A percentile compares a stretch with the other conserved stretches of the same genome.
These are phyloP conservation scores for Nymphaea thermarum DNA, from an alignment of 164 flowering plant species.

Conservation along the genomic window DNA sequence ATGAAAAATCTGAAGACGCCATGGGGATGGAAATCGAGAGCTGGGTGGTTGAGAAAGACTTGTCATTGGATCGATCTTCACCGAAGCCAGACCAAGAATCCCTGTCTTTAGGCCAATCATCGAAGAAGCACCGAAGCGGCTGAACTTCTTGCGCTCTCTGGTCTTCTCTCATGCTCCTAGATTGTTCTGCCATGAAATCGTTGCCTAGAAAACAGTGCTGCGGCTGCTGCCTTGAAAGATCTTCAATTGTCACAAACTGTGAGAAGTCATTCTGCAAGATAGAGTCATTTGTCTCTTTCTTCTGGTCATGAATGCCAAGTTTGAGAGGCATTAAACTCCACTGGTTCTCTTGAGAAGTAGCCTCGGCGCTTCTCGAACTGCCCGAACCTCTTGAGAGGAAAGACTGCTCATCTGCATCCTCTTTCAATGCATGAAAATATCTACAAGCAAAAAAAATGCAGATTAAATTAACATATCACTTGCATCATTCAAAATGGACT, in stretches of 20 bases:
- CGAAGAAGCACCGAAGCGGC: slow-evolving; percentile 62
- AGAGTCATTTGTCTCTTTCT: slow-evolving; percentile 27
- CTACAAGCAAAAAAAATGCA: slow-evolving; percentile 2
- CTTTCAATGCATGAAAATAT: slow-evolving; percentile 21
- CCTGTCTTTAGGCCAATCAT: slow-evolving; percentile 54
- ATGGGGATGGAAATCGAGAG: slow-evolving; percentile 68
- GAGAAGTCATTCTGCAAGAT: slow-evolving; percentile 10
- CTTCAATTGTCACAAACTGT: slow-evolving; percentile 8
- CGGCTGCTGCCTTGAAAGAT: slow-evolving; percentile 6
- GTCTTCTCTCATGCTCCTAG: slow-evolving; percentile 14
- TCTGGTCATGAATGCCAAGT: slow-evolving; percentile 22
- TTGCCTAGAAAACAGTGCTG: slow-evolving; percentile 34
- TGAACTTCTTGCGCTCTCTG: slow-evolving; percentile 29
- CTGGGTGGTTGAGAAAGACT: slow-evolving; percentile 35
- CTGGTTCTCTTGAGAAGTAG: slow-evolving; percentile 34
- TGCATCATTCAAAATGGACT: too few species aligned
- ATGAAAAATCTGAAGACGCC: slow-evolving; percentile 25
- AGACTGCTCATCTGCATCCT: slow-evolving; percentile 21
- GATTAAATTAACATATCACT: too few species aligned
- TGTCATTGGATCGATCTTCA: slow-evolving; percentile 16
- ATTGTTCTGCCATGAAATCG: slow-evolving; percentile 21
- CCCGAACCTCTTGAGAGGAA: slow-evolving; percentile 26
- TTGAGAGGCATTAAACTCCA: slow-evolving; percentile 45
- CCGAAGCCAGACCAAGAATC: slow-evolving; percentile 36
- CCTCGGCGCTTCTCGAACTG: slow-evolving; percentile 9